Conservation (phyloP, 768 basidiomycete genomes). For the Lactarius tabidus region DNA sequence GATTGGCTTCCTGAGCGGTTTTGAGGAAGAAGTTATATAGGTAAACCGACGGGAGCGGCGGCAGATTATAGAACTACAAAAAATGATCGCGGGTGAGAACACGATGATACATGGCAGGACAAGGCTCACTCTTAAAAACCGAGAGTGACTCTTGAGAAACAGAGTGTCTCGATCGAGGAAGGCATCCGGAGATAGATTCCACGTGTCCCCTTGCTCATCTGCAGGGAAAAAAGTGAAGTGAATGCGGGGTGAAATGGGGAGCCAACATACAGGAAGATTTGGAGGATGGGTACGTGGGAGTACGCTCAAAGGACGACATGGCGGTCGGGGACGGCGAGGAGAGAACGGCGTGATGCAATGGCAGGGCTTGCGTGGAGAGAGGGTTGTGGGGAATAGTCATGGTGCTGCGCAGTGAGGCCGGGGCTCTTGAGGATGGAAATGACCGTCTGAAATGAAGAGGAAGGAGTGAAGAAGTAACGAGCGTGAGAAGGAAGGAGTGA, state of each 20-base stretch:
- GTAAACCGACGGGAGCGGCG: slow-evolving; percentile 36
- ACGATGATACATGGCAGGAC: neutral
- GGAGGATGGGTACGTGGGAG: neutral
- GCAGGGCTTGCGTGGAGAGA: neutral
- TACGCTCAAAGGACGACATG: neutral
- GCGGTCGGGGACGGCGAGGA: neutral
- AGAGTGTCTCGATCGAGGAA: slow-evolving; percentile 12
- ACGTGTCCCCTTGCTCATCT: neutral
- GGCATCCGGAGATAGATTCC: neutral
- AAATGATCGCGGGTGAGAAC: neutral
- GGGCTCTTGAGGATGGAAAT: neutral
- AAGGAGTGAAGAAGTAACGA: neutral
- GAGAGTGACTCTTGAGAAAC: slow-evolving; percentile 10
- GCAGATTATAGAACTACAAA: slow-evolving; percentile 40
- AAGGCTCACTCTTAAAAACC: slow-evolving; percentile 17
- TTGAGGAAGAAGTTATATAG: slow-evolving; percentile 40
- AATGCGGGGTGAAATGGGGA: neutral
- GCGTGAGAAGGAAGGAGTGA: neutral
- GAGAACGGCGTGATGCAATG: neutral
- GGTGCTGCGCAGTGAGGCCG: neutral
- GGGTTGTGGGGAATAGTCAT: slow-evolving; percentile 4
- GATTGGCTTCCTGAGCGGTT: slow-evolving; percentile 24
- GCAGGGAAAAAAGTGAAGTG: neutral
- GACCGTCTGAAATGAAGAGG: neutral
- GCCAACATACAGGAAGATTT: neutral